phyloP scores from a whole-genome alignment of 257 asterid genomes.

The Apocynum venetum region DNA sequence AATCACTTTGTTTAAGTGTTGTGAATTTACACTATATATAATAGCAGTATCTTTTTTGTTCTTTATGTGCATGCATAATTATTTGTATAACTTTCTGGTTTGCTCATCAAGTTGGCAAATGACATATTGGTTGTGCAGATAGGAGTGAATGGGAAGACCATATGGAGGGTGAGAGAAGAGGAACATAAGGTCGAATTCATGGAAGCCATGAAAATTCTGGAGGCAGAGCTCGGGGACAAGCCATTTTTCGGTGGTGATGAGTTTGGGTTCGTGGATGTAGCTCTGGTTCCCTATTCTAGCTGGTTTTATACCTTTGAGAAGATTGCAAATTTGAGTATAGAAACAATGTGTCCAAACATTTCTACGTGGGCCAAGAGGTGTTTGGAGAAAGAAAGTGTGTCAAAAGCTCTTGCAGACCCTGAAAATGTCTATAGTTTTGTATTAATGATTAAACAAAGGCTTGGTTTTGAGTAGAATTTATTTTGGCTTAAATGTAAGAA shows the following conservation, averaged over 20 bases:
- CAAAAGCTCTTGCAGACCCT: slow-evolving; percentile 18
- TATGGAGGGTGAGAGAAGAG: slow-evolving; percentile 22
- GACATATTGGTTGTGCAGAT: slow-evolving; percentile 2
- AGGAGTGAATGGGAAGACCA: background rate
- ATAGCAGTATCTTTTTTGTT: no score
- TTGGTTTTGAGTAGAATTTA: background rate
- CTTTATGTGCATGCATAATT: no score
- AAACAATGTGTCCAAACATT: slow-evolving; percentile 17
- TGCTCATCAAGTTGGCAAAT: background rate
- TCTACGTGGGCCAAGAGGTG: slow-evolving; percentile 24
- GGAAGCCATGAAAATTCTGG: slow-evolving; percentile 5
- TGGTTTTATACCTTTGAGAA: slow-evolving; percentile 20
- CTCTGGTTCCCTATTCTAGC: slow-evolving; percentile 16
- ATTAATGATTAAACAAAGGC: background rate
- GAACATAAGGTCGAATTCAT: slow-evolving; percentile 15
- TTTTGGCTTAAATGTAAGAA: background rate
- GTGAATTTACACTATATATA: no score
- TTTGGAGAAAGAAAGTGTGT: slow-evolving; percentile 22
- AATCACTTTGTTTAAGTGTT: no score
- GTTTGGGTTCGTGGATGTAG: slow-evolving; percentile 22
- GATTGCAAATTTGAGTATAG: slow-evolving; percentile 14
- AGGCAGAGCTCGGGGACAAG: slow-evolving; percentile 16
- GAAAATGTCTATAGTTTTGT: slow-evolving; percentile 8
- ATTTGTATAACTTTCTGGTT: background rate
- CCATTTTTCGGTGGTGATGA: slow-evolving; percentile 16